These are phyloP conservation scores for Hamigera avellanea DNA, from an alignment of 495 filamentous ascomycete species.

Conservation along the genomic window DNA sequence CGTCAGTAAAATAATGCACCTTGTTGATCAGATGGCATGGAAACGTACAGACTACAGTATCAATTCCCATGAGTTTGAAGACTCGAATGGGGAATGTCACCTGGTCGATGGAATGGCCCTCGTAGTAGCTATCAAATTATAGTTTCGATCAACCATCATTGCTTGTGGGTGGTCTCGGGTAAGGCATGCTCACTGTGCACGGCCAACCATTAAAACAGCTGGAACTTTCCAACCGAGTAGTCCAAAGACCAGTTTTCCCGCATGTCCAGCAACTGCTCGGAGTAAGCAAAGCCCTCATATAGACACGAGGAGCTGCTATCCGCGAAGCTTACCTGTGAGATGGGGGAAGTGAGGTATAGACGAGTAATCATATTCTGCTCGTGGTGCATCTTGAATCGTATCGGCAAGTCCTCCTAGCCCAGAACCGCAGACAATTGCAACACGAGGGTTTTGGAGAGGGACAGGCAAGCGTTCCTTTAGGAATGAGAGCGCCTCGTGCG, in stretches of 20 bases:
- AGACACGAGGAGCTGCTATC: background rate
- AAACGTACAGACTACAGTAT: slow-evolving; percentile 47
- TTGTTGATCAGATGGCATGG: no score
- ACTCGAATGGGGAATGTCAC: slow-evolving; percentile 63
- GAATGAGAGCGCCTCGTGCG: slow-evolving; percentile 27
- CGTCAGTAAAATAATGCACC: no score
- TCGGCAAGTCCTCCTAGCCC: slow-evolving; percentile 57
- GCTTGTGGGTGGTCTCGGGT: background rate
- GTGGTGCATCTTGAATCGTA: slow-evolving; percentile 40
- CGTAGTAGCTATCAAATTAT: slow-evolving; percentile 49
- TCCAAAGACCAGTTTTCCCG: slow-evolving; percentile 64
- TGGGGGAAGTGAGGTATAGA: slow-evolving; percentile 56
- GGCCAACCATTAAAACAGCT: slow-evolving; percentile 61
- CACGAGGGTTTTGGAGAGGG: slow-evolving; percentile 37
- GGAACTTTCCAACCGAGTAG: slow-evolving; percentile 44
- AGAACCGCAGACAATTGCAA: slow-evolving; percentile 66
- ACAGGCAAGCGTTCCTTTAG: slow-evolving; percentile 30
- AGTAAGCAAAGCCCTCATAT: background rate
- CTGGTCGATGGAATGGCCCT: slow-evolving; percentile 58
- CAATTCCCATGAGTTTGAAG: slow-evolving; percentile 54
- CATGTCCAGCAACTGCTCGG: slow-evolving; percentile 53
- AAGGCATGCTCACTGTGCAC: slow-evolving; percentile 55
- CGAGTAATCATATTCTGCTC: slow-evolving; percentile 47
- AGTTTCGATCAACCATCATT: background rate
- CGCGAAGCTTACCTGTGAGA: slow-evolving; percentile 43